These are phyloP conservation scores for Vicia villosa DNA, from an alignment of 306 rosid genomes.

Conservation along the genomic window DNA sequence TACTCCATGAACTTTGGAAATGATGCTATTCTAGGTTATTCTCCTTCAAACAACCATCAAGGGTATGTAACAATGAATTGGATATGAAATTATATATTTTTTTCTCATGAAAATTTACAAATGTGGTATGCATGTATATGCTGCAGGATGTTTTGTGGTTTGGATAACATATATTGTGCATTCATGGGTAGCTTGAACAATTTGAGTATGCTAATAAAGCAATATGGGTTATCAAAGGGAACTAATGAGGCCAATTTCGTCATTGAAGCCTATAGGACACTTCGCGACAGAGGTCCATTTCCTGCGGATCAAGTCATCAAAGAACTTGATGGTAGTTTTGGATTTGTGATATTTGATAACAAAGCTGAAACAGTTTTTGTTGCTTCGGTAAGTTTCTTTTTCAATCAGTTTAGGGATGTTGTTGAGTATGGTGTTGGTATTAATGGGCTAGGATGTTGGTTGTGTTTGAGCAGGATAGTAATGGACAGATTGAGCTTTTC, in stretches of 20 bases:
- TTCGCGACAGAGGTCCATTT: constrained; percentile 88
- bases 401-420: background rate
- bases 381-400: constrained; percentile 55
- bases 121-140: background rate
- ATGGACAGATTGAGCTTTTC: constrained; percentile 59
- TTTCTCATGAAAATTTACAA: constrained; percentile 14
- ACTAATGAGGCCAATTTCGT: constrained; percentile 79
- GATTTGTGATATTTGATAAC: constrained; percentile 70
- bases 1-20: constrained; percentile 62
- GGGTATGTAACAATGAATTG: constrained; percentile 44
- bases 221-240: constrained; percentile 73
- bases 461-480: constrained; percentile 59
- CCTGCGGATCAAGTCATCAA: constrained; percentile 95
- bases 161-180: constrained; percentile 75
- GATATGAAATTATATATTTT: background rate
- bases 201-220: constrained; percentile 63
- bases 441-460: background rate
- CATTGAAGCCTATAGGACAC: constrained; percentile 80
- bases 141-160: constrained; percentile 71
- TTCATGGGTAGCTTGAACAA: constrained; percentile 76
- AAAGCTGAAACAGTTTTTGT: constrained; percentile 68
- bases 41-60: constrained; percentile 45
- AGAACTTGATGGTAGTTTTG: constrained; percentile 85
- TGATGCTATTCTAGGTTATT: constrained; percentile 58
- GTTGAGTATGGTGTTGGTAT: background rate